A percentile compares a stretch with the other conserved stretches of the same genome.
Evolutionary conservation across 177 flowering plant genomes (phyloP).

Genomic region (Tripterygium wilfordii): DNA sequence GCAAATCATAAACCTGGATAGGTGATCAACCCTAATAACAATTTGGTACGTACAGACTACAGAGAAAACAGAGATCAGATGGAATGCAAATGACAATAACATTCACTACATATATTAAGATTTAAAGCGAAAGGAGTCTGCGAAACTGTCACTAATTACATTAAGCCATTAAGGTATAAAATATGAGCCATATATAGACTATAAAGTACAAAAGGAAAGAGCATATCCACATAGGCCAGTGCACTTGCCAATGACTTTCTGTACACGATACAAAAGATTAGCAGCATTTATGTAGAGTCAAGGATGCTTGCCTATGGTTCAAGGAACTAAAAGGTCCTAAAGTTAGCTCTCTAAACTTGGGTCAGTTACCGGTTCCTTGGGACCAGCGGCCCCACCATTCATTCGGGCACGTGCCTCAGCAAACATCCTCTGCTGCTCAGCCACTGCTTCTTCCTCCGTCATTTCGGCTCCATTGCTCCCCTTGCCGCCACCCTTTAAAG

Average conservation of each 20-base stretch:
- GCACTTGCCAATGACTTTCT: slow-evolving; percentile 20
- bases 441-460: slow-evolving; percentile 95
- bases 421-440: slow-evolving; percentile 99
- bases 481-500: slow-evolving; percentile 68
- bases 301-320: slow-evolving; percentile 26
- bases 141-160: slow-evolving; percentile 27
- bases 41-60: too few species aligned
- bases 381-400: slow-evolving; percentile 58
- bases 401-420: slow-evolving; percentile 98
- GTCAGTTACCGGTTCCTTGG: slow-evolving; percentile 63
- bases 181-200: slow-evolving; percentile 20
- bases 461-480: slow-evolving; percentile 72
- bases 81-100: not conserved
- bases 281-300: slow-evolving; percentile 11
- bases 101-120: too few species aligned
- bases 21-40: too few species aligned
- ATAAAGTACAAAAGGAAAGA: slow-evolving; percentile 22
- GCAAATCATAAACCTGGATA: too few species aligned
- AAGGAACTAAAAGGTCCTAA: slow-evolving; percentile 9
- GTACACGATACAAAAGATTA: slow-evolving; percentile 23
- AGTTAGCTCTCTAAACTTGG: slow-evolving; percentile 50
- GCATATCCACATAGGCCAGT: slow-evolving; percentile 25
- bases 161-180: slow-evolving; percentile 11
- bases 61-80: too few species aligned
- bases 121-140: too few species aligned